Conservation (phyloP, 2,329 filamentous ascomycete species). For the Stemphylium vesicarium region DNA sequence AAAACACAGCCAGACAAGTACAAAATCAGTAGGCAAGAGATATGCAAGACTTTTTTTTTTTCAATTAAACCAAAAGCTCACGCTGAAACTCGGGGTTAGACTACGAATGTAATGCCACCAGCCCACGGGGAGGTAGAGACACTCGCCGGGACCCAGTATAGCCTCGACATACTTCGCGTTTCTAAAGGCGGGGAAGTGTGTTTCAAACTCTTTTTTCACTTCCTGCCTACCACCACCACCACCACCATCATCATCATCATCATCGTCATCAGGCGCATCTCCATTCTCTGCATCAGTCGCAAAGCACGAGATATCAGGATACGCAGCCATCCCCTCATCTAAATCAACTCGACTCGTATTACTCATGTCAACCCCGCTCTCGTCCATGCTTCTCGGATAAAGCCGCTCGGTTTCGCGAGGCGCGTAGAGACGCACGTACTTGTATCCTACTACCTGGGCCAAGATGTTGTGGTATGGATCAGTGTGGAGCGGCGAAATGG, state of each 20-base stretch:
- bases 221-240: neutral
- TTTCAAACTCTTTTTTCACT: conserved; percentile 27
- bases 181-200: conserved; percentile 61
- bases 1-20: too few species aligned
- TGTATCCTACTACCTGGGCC: conserved; percentile 84
- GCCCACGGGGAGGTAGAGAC: conserved; percentile 85
- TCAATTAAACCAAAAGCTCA: conserved; percentile 84
- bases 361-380: conserved; percentile 80
- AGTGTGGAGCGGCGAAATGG: conserved; percentile 90
- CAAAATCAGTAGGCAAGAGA: too few species aligned
- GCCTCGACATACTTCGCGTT: conserved; percentile 74
- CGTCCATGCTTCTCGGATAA: conserved; percentile 67
- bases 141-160: conserved; percentile 80
- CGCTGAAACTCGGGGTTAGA: conserved; percentile 85
- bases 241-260: conserved; percentile 23
- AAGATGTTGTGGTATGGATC: conserved; percentile 95
- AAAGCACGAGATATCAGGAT: conserved; percentile 27
- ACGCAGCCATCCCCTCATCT: conserved; percentile 66
- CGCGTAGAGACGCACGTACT: conserved; percentile 89
- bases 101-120: conserved; percentile 99
- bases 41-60: too few species aligned
- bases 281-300: neutral
- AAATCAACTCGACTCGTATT: conserved; percentile 87
- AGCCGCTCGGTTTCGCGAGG: conserved; percentile 66
- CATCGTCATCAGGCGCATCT: conserved; percentile 49